These are phyloP conservation scores for Eimeria sp. DNA, from an alignment of 169 alveolate species.

Conservation along the genomic window DNA sequence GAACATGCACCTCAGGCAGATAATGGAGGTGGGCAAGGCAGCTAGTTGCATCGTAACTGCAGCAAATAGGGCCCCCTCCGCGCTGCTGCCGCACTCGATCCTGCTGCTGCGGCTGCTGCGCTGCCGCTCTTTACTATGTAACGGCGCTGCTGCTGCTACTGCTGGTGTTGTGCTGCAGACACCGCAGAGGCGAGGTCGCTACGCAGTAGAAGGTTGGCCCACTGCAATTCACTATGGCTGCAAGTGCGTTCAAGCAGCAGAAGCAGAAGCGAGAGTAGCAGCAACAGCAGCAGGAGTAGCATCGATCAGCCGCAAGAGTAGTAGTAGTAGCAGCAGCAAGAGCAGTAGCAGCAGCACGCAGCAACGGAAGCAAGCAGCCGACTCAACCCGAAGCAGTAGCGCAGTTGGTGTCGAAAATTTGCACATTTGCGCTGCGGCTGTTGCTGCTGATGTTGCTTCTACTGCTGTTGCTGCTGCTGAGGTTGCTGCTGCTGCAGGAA, in stretches of 20 bases:
- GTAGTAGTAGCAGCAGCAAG: too few relatives aligned
- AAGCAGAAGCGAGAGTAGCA: background rate
- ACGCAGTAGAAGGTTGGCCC: slow-evolving; percentile 22
- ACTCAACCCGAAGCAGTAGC: background rate
- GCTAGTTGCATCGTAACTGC: background rate
- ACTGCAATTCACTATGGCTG: background rate
- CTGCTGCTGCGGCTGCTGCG: background rate
- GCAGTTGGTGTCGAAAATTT: background rate
- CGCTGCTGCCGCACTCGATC: slow-evolving; percentile 6
- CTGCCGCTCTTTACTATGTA: background rate
- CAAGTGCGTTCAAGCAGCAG: slow-evolving; percentile 1
- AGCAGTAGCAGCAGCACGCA: background rate
- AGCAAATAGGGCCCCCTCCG: background rate
- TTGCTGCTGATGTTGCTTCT: background rate
- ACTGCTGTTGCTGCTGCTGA: background rate
- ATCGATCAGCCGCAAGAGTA: too few relatives aligned
- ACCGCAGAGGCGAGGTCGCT: slow-evolving; percentile 10
- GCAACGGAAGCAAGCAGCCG: background rate
- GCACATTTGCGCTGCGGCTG: background rate
- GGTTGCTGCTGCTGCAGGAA: background rate
- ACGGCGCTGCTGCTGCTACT: background rate
- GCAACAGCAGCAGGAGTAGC: background rate
- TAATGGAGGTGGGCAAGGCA: background rate
- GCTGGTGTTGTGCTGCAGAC: slow-evolving; percentile 20
- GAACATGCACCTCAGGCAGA: background rate